A percentile compares a stretch with the other conserved stretches of the same genome.
Conservation (phyloP, 2,329 filamentous ascomycete genomes). For the Pestalotiopsis sp. region DNA sequence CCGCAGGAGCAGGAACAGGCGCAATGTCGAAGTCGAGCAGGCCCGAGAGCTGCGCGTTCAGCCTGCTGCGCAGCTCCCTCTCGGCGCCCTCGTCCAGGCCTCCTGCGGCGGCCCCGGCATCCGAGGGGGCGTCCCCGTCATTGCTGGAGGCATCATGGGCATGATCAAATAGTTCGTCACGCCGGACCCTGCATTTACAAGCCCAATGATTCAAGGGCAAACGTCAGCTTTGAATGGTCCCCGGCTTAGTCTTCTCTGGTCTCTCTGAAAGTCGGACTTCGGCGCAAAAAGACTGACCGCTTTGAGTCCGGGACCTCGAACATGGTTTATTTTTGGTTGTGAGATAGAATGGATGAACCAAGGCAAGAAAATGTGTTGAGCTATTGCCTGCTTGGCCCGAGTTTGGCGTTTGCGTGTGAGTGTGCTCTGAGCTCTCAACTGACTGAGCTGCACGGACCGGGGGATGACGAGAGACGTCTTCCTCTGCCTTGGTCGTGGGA, state of each 20-base stretch:
- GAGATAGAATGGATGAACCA: neutral
- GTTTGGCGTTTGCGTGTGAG: too few species aligned
- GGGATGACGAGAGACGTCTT: neutral
- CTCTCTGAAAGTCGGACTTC: neutral
- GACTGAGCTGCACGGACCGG: too few species aligned
- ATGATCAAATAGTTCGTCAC: constrained; percentile 52
- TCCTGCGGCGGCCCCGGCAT: constrained; percentile 27
- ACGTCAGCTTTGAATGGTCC: neutral
- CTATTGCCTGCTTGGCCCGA: too few species aligned
- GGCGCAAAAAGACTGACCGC: constrained; percentile 37
- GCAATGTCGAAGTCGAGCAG: constrained; percentile 43
- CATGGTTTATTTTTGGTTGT: constrained; percentile 34
- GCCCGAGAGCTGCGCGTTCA: constrained; percentile 50
- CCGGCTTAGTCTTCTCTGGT: neutral
- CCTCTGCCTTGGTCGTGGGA: too few species aligned
- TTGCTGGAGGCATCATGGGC: constrained; percentile 19
- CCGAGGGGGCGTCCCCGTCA: constrained; percentile 14
- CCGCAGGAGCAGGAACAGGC: constrained; percentile 11
- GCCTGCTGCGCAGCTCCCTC: constrained; percentile 41
- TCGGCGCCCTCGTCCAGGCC: constrained; percentile 34
- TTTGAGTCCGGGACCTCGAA: constrained; percentile 56
- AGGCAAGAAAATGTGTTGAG: neutral
- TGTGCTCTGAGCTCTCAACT: too few species aligned
- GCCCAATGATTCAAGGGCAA: constrained; percentile 11
- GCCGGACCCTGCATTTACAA: constrained; percentile 47